Conservation (phyloP, 495 filamentous ascomycete genomes). For the Penicillium roqueforti region DNA sequence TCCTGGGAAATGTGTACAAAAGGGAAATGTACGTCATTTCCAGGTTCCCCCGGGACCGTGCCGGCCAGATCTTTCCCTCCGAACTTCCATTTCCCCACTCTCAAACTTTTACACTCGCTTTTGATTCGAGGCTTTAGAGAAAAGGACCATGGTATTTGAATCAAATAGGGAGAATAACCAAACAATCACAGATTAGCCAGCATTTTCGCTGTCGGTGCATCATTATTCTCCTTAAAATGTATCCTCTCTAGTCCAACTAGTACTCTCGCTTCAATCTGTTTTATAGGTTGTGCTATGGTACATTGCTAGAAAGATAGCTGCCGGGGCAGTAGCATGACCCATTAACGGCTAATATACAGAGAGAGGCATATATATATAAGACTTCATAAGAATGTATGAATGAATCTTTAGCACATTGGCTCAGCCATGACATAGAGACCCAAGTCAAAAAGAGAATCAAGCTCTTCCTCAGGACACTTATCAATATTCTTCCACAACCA, state of each 20-base stretch:
- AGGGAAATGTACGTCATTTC: slow-evolving; percentile 4
- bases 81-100: not conserved
- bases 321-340: not conserved
- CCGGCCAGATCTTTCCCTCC: not conserved
- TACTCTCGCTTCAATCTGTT: not conserved
- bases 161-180: not conserved
- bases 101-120: no score
- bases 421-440: slow-evolving; percentile 3
- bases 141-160: not conserved
- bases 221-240: not conserved
- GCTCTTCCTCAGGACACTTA: slow-evolving; percentile 7
- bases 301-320: not conserved
- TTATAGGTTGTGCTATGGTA: not conserved
- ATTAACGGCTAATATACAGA: not conserved
- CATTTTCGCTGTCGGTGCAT: not conserved
- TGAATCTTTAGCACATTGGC: not conserved
- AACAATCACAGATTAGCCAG: not conserved
- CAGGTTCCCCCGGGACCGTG: not conserved
- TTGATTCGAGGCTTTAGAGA: no score
- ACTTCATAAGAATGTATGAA: not conserved
- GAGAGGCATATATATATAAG: not conserved
- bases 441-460: slow-evolving; percentile 8
- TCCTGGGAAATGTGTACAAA: slow-evolving; percentile 3
- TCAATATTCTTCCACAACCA: slow-evolving; percentile 11
- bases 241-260: not conserved